Base-by-base conservation (phyloP, 768 basidiomycete genomes). In the Collybiopsis luxurians region DNA sequence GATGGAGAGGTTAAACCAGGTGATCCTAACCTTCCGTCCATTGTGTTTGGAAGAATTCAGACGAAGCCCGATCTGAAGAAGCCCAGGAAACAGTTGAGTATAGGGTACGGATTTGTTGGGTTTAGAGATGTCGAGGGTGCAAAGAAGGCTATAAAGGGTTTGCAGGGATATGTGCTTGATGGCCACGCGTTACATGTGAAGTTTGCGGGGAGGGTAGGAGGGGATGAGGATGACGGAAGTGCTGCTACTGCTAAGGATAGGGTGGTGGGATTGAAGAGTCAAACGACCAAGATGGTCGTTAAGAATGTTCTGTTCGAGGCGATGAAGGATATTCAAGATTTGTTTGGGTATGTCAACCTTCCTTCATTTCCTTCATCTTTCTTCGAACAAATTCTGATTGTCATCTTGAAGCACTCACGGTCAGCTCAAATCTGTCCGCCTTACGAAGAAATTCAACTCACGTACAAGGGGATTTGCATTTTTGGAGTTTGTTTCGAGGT, bases 301-400 rank as follows among this genome's bases (percentile, higher is more conserved):
- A 98, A 98, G 84, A 99, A 99, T 65, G 82, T 98, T 53, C 95
- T 96, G 39, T 99, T 99, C 75, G 97, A 99, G 71, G 92, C 89
- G 44, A 89, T 89, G 42, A 94, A 90, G 74, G 97, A 99, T 63
- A 80, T 99, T 26, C 79, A 89, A 53, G 89, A 91, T 59, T 71
- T 98, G 34, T 97, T 98, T 70, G 81, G 89, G 93, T 95, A 61
- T 55, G 88, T 79, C 2, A 6, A 6, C n/a, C 21, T 19, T 52
- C 23, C 42, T 46, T 30, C 23, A 28, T 9, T 53, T 38, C 46
- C n/a, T n/a, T n/a, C n/a, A n/a, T 34, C 31, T 34, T n/a, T n/a
- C n/a, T 46, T 28, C 36, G 13, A 4, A n/a, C 28, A 27, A n/a
- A 30, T 26, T 24, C 7, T 42, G 48, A 36, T n/a, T 28, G 43